Evolutionary conservation across 768 basidiomycete genomes (phyloP), one percentile per base, ranked within the genome.

Genomic region (Agrocybe praecox): DNA sequence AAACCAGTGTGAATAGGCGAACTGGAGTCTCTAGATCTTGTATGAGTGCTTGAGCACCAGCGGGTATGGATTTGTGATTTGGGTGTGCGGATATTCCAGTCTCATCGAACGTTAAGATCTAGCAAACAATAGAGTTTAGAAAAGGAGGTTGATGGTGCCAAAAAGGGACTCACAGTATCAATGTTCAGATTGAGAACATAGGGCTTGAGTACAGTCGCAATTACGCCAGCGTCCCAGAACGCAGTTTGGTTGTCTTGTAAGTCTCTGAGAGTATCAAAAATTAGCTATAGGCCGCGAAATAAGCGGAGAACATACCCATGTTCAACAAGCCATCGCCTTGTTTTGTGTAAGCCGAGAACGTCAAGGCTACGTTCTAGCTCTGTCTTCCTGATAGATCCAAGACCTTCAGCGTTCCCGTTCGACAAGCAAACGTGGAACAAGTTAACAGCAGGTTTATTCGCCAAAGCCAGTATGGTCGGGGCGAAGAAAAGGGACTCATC

Each of bases 401-500:
- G 74, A 1, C 93, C 92, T 49, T 89, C 87, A 14, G 90, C 88
- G 66, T 96, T 80, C 17, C 95, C 94, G 19, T 72, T 76, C 6
- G 92, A 94, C 52, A 98, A 66, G 57, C 92, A 94, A 17, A 96
- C 66, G 17, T 63, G 65, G 18, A 57, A 65, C 18, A 67, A 49
- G 29, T 44, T 63, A 43, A 64, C 44, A 49, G 59, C 23, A 40
- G 61, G 53, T 50, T 49, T 66, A 49, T 29, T 45, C n/a, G 59
- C 55, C 26, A 95, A 76, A 2, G 81, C 78, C 29, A 88, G 73
- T 14, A 96, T 69, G 0, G 92, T 94, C 0, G 95, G 95, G 3
- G 87, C 86, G 69, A 98, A 98, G 79, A 98, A 98, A 80, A 96
- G 83, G 69, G 86, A 87, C 74, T 97, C 95, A 68, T 98, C 95